A percentile compares a stretch with the other conserved stretches of the same genome.
Conservation (phyloP, 2,329 filamentous ascomycete genomes). For the Fusarium chlamydosporum region DNA sequence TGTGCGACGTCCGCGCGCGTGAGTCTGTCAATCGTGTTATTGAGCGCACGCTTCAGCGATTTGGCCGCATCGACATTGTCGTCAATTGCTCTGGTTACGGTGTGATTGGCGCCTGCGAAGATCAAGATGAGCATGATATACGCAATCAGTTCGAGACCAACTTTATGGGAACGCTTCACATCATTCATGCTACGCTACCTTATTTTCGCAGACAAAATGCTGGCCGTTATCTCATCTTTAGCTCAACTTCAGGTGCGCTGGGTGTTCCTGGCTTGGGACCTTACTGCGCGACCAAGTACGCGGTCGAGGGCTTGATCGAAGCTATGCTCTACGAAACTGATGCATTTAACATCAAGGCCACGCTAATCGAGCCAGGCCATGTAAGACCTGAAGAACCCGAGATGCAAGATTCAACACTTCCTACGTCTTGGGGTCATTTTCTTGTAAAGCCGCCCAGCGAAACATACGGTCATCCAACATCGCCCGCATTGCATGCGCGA, state of each 20-base stretch:
- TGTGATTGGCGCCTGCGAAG: constrained; percentile 94
- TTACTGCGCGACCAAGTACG: constrained; percentile 97
- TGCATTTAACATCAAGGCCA: constrained; percentile 90
- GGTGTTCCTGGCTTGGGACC: constrained; percentile 93
- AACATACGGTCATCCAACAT: constrained; percentile 81
- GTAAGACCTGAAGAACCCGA: constrained; percentile 87
- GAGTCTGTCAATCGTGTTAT: constrained; percentile 82
- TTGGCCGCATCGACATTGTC: constrained; percentile 87
- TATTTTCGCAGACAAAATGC: constrained; percentile 83
- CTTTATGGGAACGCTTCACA: constrained; percentile 94
- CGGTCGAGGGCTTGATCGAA: constrained; percentile 94
- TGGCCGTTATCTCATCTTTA: constrained; percentile 94
- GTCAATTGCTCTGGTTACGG: constrained; percentile 96
- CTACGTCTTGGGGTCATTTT: constrained; percentile 92
- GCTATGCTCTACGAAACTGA: constrained; percentile 98
- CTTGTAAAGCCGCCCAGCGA: constrained; percentile 87
- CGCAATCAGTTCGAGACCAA: constrained; percentile 98
- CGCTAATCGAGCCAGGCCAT: constrained; percentile 90
- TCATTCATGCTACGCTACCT: constrained; percentile 88
- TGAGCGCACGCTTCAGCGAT: constrained; percentile 77
- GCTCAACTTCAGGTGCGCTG: constrained; percentile 90
- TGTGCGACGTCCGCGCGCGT: constrained; percentile 90
- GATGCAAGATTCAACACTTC: constrained; percentile 62
- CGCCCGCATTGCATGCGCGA: constrained; percentile 88
- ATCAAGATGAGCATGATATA: constrained; percentile 95